A percentile compares a stretch with the other conserved stretches of the same genome.
phyloP scores from a whole-genome alignment of 2,329 filamentous ascomycete genomes.

The Cordyceps javanica region DNA sequence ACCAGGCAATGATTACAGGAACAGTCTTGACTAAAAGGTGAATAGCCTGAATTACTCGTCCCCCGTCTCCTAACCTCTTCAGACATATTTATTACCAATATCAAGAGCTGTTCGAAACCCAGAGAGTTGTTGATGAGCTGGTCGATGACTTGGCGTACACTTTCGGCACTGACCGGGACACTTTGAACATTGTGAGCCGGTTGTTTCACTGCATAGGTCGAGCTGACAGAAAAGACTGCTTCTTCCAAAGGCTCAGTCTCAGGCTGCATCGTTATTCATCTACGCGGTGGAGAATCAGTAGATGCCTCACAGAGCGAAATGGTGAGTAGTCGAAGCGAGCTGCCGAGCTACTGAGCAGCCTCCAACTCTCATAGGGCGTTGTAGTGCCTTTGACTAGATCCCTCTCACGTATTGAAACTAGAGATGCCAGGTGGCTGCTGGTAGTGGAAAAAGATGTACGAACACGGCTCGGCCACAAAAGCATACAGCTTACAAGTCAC shows the following conservation, averaged over 20 bases:
- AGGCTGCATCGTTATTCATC: constrained; percentile 47
- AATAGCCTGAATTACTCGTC: neutral
- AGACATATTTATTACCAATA: constrained; percentile 80
- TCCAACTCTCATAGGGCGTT: constrained; percentile 41
- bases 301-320: constrained; percentile 25
- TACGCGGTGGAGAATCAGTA: constrained; percentile 36
- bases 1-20: constrained; percentile 51
- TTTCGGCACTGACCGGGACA: constrained; percentile 55
- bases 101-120: constrained; percentile 63
- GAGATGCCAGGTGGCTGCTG: constrained; percentile 54
- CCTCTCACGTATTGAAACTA: constrained; percentile 45
- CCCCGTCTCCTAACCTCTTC: neutral
- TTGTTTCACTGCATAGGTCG: too few species aligned
- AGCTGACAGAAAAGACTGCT: constrained; percentile 49
- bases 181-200: constrained; percentile 61
- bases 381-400: constrained; percentile 51
- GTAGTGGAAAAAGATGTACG: constrained; percentile 73
- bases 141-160: constrained; percentile 71
- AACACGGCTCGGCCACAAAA: too few species aligned
- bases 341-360: constrained; percentile 15
- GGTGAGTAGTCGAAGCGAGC: constrained; percentile 17
- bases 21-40: constrained; percentile 50
- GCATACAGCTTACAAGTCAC: constrained; percentile 13
- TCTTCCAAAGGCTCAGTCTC: constrained; percentile 65
- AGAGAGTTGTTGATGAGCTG: constrained; percentile 62